Evolutionary conservation across 2,329 filamentous ascomycete genomes (phyloP).

Genomic region (Fulvia fulva): DNA sequence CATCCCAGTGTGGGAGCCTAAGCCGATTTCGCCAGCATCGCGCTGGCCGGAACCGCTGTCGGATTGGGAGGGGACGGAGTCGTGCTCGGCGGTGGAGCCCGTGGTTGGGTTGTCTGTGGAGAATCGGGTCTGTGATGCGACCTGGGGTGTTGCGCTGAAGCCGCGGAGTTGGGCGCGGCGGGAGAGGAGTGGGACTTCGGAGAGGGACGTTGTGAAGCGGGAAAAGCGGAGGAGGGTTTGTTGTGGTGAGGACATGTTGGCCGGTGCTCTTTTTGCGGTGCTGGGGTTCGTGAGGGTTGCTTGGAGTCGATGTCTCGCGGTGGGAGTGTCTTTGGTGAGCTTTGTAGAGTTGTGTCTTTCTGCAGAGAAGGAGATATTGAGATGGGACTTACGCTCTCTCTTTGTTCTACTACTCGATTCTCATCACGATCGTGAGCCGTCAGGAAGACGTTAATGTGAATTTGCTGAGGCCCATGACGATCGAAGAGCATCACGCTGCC

Average conservation of each 20-base stretch:
- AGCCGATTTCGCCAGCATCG: background rate
- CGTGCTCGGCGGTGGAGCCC: background rate
- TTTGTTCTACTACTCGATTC: background rate
- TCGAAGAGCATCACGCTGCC: background rate
- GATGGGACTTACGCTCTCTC: background rate
- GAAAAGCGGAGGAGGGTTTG: background rate
- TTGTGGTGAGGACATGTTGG: background rate
- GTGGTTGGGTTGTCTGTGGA: background rate
- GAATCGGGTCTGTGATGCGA: background rate
- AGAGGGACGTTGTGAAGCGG: background rate
- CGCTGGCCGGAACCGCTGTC: background rate
- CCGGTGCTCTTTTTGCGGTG: background rate
- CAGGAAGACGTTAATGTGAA: background rate
- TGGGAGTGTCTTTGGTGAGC: background rate
- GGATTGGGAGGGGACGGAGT: background rate
- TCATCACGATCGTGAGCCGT: background rate
- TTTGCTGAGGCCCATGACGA: background rate
- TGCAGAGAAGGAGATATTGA: background rate
- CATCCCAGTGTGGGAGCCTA: background rate
- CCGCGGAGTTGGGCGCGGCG: background rate
- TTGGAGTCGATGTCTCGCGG: background rate
- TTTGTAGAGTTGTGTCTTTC: background rate
- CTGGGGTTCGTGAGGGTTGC: background rate
- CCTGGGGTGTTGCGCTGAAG: background rate
- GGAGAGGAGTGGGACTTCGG: background rate